Conservation (phyloP, 371 early-diverging fungal genomes). For the Syncephalastrum racemosum region DNA sequence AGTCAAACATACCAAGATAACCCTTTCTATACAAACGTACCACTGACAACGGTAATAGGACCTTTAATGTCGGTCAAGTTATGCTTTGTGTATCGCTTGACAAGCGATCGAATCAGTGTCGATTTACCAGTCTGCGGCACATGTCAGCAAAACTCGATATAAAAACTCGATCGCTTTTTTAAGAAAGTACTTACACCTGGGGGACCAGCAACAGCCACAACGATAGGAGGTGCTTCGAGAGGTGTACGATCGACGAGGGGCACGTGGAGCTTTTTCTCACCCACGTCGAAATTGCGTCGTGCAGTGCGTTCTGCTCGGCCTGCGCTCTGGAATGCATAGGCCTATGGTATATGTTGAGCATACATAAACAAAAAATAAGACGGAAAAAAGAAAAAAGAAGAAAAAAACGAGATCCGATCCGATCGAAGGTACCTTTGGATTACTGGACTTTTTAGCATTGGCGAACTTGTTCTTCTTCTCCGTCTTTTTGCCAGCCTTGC, state of each 20-base stretch:
- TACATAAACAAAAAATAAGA: neutral
- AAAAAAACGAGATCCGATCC: neutral
- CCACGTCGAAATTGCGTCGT: slow-evolving; percentile 83
- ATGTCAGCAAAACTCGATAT: no score
- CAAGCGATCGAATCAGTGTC: slow-evolving; percentile 92
- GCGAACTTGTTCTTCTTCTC: slow-evolving; percentile 60
- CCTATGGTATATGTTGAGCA: slow-evolving; percentile 41
- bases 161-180: neutral
- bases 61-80: slow-evolving; percentile 89
- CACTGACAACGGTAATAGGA: slow-evolving; percentile 95
- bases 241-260: slow-evolving; percentile 96
- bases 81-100: slow-evolving; percentile 94
- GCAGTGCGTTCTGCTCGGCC: slow-evolving; percentile 75
- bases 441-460: slow-evolving; percentile 80
- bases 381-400: no score
- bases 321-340: slow-evolving; percentile 83
- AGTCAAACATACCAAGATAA: neutral
- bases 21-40: slow-evolving; percentile 27
- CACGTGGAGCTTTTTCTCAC: slow-evolving; percentile 93
- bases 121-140: slow-evolving; percentile 91
- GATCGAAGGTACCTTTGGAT: slow-evolving; percentile 70
- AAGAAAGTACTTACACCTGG: slow-evolving; percentile 67
- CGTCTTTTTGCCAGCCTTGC: slow-evolving; percentile 85
- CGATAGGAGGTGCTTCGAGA: slow-evolving; percentile 86
- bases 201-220: slow-evolving; percentile 96